Evolutionary conservation across 176 grass and related monocot species (phyloP), one percentile per base, ranked within the genome.

Genomic region (Oryza longistaminata): DNA sequence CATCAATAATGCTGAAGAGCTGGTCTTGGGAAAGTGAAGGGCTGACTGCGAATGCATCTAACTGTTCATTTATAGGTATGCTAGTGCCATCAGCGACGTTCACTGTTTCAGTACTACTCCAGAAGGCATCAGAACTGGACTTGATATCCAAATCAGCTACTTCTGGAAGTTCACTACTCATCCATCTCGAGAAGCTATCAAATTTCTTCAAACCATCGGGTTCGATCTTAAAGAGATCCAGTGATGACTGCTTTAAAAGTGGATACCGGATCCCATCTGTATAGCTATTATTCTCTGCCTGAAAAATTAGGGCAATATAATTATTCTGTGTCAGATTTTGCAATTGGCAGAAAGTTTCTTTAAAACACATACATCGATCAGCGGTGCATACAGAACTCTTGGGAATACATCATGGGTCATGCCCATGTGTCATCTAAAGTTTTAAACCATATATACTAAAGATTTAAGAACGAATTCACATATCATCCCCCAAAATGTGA

Each of bases 1-100:
- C 93, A 81, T 96, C 90, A 82, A 99, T 96, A 61, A 99, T 99
- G 83, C 97, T 99, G 81, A 99, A 99, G 77, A 98, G 89, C 83
- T 98, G 96, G 22, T 98, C 93, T 90, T 95, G 86, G 21, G 93
- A 94, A 87, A 98, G 89, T 9, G 96, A 95, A 24, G 96, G 96
- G 52, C 90, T 98, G 60, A 98, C 88, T 71, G 82, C 89, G 46
- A 83, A 91, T 83, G 89, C 82, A 88, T 93, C 91, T 58, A 98
- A 85, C 31, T 89, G 93, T 33, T 98, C 96, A 17, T 85, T 90
- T 60, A 85, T 92, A 85, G 93, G 89, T 69, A 94, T 86, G 80
- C 70, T 87, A 72, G 88, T 70, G 82, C 81, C 90, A 90, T 92
- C 91, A 87, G 85, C 78, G 78, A 79, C 91, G 86, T 72, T 89